phyloP scores from a whole-genome alignment of 306 rosid genomes.

The Hylodesmum podocarpum region DNA sequence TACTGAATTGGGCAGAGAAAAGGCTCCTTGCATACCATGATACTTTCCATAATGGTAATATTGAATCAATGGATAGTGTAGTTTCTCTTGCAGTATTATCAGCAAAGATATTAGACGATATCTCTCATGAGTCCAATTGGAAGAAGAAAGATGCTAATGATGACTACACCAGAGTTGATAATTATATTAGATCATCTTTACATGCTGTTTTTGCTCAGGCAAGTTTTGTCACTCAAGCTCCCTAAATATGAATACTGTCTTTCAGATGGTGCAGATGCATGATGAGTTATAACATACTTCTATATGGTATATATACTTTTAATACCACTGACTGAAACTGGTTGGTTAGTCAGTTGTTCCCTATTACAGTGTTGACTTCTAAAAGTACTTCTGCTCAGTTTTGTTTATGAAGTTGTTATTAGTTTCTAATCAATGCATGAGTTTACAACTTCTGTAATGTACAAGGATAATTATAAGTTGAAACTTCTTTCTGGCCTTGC shows the following conservation, averaged over 20 bases:
- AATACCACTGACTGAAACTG: constrained; percentile 1
- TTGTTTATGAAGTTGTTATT: not conserved
- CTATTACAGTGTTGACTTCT: not conserved
- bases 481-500: constrained; percentile 10
- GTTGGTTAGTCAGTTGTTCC: constrained; percentile 1
- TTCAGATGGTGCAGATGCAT: not conserved
- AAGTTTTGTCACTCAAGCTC: constrained; percentile 48
- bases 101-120: constrained; percentile 58
- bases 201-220: constrained; percentile 76
- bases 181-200: constrained; percentile 77
- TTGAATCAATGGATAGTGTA: constrained; percentile 71
- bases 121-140: constrained; percentile 47
- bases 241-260: constrained; percentile 18
- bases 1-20: constrained; percentile 77
- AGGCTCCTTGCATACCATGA: constrained; percentile 78
- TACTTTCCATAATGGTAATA: constrained; percentile 61
- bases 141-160: constrained; percentile 56
- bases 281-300: constrained; percentile 31
- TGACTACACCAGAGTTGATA: constrained; percentile 58
- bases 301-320: constrained; percentile 15
- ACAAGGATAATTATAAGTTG: not conserved
- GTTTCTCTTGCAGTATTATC: constrained; percentile 74
- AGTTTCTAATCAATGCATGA: not conserved
- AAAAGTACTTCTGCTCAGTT: not conserved
- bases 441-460: not conserved